These are phyloP conservation scores for Cyclocybe cylindracea DNA, from an alignment of 768 basidiomycete species.

Conservation along the genomic window DNA sequence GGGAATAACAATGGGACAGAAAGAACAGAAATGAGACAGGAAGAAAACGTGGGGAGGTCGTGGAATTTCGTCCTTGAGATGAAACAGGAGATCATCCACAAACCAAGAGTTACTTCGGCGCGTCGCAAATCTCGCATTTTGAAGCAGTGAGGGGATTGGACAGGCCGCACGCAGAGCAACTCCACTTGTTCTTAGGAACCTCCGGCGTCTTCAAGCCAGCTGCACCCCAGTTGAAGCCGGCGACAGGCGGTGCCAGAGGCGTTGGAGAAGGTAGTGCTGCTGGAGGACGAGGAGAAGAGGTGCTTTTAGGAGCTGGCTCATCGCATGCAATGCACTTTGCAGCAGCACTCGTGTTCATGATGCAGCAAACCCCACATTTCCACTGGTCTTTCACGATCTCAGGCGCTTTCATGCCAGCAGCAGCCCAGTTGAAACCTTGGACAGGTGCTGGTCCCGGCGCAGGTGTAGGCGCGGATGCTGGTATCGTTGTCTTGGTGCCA, in stretches of 20 bases:
- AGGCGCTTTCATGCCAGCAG: slow-evolving; percentile 56
- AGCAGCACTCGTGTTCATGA: slow-evolving; percentile 46
- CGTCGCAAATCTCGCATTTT: slow-evolving; percentile 52
- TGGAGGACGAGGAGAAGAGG: not conserved
- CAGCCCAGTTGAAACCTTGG: slow-evolving; percentile 60
- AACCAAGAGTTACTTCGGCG: slow-evolving; percentile 16
- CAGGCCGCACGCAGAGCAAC: slow-evolving; percentile 53
- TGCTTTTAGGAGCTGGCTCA: slow-evolving; percentile 15
- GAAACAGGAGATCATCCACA: not conserved
- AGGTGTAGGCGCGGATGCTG: slow-evolving; percentile 9
- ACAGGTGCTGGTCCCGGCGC: slow-evolving; percentile 15
- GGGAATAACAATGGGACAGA: too few relatives aligned
- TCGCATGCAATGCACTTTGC: slow-evolving; percentile 56
- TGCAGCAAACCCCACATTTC: slow-evolving; percentile 56
- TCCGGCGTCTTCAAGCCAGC: slow-evolving; percentile 51
- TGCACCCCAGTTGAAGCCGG: slow-evolving; percentile 59
- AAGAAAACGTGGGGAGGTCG: too few relatives aligned
- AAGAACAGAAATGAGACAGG: too few relatives aligned
- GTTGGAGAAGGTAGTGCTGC: not conserved
- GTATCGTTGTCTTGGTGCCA: not conserved
- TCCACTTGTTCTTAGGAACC: slow-evolving; percentile 42
- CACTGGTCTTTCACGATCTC: slow-evolving; percentile 36
- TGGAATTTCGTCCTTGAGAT: too few relatives aligned
- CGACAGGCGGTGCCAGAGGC: slow-evolving; percentile 8
- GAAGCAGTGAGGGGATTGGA: slow-evolving; percentile 42